A percentile compares a stretch with the other conserved stretches of the same genome.
These are phyloP conservation scores for Begonia loranthoides DNA, from an alignment of 306 rosid genomes.

Conservation along the genomic window DNA sequence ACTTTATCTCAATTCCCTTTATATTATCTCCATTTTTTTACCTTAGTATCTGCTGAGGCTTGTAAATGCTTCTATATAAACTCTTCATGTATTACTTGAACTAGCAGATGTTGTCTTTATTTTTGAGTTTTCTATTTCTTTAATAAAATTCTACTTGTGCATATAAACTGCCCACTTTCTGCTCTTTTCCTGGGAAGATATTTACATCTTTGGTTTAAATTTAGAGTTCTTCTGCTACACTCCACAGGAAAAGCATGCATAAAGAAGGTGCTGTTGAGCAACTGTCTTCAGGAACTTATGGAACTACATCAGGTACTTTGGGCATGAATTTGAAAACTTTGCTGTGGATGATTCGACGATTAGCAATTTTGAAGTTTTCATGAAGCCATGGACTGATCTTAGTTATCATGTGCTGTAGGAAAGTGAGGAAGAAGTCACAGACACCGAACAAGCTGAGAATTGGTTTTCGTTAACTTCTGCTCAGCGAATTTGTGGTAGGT, in stretches of 20 bases:
- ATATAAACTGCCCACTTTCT: no score
- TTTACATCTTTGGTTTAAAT: background rate
- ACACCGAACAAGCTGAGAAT: conserved; percentile 98
- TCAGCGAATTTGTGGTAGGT: conserved; percentile 93
- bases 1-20: no score
- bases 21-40: no score
- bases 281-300: conserved; percentile 97
- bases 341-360: no score
- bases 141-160: background rate
- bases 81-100: background rate
- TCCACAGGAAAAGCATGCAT: conserved; percentile 90
- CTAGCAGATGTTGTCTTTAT: background rate
- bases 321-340: conserved; percentile 1
- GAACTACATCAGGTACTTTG: conserved; percentile 94
- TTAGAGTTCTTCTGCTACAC: background rate
- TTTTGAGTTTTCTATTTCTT: background rate
- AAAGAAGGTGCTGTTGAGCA: conserved; percentile 92
- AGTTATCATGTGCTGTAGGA: conserved; percentile 39
- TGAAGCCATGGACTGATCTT: background rate
- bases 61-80: no score
- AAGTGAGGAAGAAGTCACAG: conserved; percentile 97
- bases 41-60: no score
- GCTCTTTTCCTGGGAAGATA: background rate
- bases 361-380: no score
- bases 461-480: conserved; percentile 99